phyloP scores from a whole-genome alignment of 2,329 filamentous ascomycete genomes.

The Thelonectria discophora region DNA sequence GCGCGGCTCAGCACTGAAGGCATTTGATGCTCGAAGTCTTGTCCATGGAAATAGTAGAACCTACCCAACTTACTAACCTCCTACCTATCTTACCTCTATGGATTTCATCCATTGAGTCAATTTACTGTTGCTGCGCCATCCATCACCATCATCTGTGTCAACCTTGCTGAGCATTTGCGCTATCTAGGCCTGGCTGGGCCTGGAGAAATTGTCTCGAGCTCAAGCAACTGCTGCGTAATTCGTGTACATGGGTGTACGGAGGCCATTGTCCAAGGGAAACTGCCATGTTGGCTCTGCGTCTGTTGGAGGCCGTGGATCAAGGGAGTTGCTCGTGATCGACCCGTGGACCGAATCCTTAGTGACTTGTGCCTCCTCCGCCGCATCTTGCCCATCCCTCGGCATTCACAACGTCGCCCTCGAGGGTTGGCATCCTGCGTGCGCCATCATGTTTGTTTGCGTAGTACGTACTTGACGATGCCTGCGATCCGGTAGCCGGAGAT shows the following conservation, averaged over 20 bases:
- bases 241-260: not conserved
- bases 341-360: slow-evolving; percentile 4
- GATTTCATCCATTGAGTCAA: slow-evolving; percentile 5
- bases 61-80: too few species aligned
- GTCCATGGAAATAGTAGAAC: not conserved
- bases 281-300: not conserved
- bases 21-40: not conserved
- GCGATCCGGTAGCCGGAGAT: slow-evolving; percentile 40
- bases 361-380: not conserved
- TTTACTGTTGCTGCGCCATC: slow-evolving; percentile 11
- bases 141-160: slow-evolving; percentile 30
- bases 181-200: slow-evolving; percentile 31
- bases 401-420: slow-evolving; percentile 28
- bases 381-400: slow-evolving; percentile 28
- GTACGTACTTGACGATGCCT: slow-evolving; percentile 27
- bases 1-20: not conserved
- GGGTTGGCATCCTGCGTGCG: slow-evolving; percentile 34
- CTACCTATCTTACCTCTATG: too few species aligned
- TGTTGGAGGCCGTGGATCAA: slow-evolving; percentile 5
- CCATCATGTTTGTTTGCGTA: slow-evolving; percentile 38
- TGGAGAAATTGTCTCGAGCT: slow-evolving; percentile 34
- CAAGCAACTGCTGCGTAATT: slow-evolving; percentile 18
- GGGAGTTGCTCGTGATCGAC: slow-evolving; percentile 16
- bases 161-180: slow-evolving; percentile 36
- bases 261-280: not conserved